Conservation (phyloP, 106 monocot genomes). For the Dendrobium nobile region DNA sequence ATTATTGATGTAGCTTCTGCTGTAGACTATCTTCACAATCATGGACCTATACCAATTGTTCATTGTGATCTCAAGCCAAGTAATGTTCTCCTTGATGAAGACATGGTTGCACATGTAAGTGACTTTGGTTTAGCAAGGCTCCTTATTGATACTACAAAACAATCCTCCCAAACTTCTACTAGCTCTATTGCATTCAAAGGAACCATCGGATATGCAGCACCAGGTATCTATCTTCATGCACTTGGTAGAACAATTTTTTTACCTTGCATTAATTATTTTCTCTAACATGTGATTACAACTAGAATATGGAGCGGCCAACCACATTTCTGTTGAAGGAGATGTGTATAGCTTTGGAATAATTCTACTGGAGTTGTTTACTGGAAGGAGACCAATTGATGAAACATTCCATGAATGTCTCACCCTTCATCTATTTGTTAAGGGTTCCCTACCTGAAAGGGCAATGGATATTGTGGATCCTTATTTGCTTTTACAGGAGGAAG, state of each 20-base stretch:
- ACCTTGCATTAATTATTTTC: too few relatives aligned
- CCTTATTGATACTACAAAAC: background rate
- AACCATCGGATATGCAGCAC: background rate
- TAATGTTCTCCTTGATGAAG: background rate
- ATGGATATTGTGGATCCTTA: constrained; percentile 8
- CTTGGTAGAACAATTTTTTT: too few relatives aligned
- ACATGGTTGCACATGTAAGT: background rate
- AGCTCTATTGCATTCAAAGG: background rate
- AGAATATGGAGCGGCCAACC: constrained; percentile 17
- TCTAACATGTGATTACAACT: too few relatives aligned
- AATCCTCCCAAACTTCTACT: background rate
- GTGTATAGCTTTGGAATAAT: constrained; percentile 22
- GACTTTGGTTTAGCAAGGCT: background rate
- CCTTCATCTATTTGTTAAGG: background rate
- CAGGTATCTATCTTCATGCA: background rate
- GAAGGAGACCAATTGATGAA: background rate
- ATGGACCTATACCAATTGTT: constrained; percentile 16
- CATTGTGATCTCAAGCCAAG: constrained; percentile 45
- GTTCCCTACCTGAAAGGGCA: background rate
- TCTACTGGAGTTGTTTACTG: constrained; percentile 8
- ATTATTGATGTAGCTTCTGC: constrained; percentile 41
- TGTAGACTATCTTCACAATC: constrained; percentile 46
- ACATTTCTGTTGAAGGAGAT: constrained; percentile 15
- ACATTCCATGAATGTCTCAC: background rate
- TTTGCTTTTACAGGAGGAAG: background rate